These are phyloP conservation scores for Yarrowia galli DNA, from an alignment of 1,139 yeast genomes.

Conservation along the genomic window DNA sequence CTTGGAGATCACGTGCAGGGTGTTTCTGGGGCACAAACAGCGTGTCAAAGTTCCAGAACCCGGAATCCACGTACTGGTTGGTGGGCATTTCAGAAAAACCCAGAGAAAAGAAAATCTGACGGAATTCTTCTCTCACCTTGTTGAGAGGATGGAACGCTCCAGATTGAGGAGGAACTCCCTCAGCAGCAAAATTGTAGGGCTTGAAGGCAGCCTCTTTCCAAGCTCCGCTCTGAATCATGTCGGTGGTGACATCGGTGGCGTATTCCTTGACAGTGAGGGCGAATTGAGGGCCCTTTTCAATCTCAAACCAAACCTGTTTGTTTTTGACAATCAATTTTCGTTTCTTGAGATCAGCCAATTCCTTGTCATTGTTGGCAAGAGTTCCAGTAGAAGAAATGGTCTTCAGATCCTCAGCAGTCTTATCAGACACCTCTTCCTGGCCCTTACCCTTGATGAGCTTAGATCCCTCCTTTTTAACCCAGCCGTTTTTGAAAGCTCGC, in stretches of 20 bases:
- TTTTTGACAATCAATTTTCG: conserved; percentile 81
- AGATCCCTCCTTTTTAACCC: conserved; percentile 91
- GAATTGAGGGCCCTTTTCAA: conserved; percentile 83
- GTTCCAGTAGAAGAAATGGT: conserved; percentile 66
- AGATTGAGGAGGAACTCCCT: conserved; percentile 82
- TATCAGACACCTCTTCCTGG: conserved; percentile 65
- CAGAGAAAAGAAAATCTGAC: conserved; percentile 96
- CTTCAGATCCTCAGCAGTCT: conserved; percentile 69
- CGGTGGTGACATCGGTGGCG: conserved; percentile 94
- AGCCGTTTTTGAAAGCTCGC: conserved; percentile 96
- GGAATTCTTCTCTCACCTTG: conserved; percentile 95
- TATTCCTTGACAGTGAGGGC: conserved; percentile 78
- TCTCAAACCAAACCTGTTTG: conserved; percentile 76
- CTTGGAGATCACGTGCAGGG: conserved; percentile 99
- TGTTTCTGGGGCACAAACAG: conserved; percentile 98
- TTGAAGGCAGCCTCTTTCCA: conserved; percentile 90
- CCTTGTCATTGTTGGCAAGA: conserved; percentile 68
- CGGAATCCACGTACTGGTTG: conserved; percentile 95
- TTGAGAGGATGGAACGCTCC: conserved; percentile 97
- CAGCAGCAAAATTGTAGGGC: conserved; percentile 94
- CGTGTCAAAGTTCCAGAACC: conserved; percentile 99
- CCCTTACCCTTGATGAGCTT: conserved; percentile 69
- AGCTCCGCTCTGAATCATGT: conserved; percentile 76
- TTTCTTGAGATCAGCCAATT: conserved; percentile 85
- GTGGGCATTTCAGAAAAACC: conserved; percentile 99